A percentile compares a stretch with the other conserved stretches of the same genome.
Conservation (phyloP, 345 rosid genomes). For the Lepidium didymum region DNA sequence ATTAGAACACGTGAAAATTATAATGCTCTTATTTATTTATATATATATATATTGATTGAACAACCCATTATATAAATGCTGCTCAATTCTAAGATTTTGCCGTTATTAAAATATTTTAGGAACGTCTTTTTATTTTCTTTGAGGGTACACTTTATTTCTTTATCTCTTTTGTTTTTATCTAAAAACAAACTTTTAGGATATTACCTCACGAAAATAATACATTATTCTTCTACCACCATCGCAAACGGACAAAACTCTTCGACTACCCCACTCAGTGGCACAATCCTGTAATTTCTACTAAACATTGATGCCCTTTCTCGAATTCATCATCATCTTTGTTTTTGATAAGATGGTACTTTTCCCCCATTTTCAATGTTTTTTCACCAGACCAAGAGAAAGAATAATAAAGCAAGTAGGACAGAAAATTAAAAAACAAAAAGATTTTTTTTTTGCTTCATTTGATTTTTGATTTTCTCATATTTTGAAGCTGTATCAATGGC, state of each 20-base stretch:
- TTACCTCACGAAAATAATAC: conserved; percentile 4
- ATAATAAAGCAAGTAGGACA: neutral
- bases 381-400: conserved; percentile 12
- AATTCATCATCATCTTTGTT: conserved; percentile 24
- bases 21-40: neutral
- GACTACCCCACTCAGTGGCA: conserved; percentile 38
- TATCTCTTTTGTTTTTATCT: conserved; percentile 21
- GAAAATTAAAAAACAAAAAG: neutral
- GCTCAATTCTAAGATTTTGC: neutral
- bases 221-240: conserved; percentile 23
- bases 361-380: neutral
- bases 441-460: conserved; percentile 5
- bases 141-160: conserved; percentile 18
- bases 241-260: conserved; percentile 36
- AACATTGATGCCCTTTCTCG: conserved; percentile 24
- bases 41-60: neutral
- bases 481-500: conserved; percentile 34
- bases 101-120: neutral
- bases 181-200: conserved; percentile 24
- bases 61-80: neutral
- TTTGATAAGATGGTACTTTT: conserved; percentile 23
- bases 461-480: neutral
- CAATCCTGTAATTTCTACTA: conserved; percentile 22
- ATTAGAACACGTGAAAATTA: no score
- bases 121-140: conserved; percentile 20